Conservation (phyloP, 257 asterid species). For the Solanum neorickii region DNA sequence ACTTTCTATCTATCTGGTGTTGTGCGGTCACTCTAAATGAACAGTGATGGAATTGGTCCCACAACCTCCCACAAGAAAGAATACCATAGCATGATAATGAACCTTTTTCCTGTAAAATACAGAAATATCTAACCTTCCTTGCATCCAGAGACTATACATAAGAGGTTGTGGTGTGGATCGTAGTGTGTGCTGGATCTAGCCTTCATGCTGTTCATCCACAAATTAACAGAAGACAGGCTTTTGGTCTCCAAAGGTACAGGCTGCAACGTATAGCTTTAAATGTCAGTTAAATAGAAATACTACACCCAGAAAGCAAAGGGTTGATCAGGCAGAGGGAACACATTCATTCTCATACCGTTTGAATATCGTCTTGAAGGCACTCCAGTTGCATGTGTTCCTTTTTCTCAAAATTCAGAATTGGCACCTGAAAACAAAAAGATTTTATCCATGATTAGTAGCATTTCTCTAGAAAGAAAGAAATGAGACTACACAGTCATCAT, state of each 20-base stretch:
- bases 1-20: background rate
- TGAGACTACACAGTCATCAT: background rate
- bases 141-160: conserved; percentile 65
- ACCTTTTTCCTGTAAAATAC: background rate
- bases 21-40: background rate
- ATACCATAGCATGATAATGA: background rate
- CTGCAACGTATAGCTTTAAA: conserved; percentile 21
- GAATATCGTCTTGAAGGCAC: conserved; percentile 66
- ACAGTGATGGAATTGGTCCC: background rate
- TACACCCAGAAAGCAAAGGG: background rate
- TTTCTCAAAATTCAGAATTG: conserved; percentile 53
- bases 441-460: background rate
- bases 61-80: background rate
- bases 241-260: conserved; percentile 67
- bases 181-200: conserved; percentile 91
- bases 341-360: conserved; percentile 28
- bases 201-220: conserved; percentile 84
- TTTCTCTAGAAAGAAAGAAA: background rate
- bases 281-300: background rate
- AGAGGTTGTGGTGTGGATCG: conserved; percentile 85
- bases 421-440: conserved; percentile 34
- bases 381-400: conserved; percentile 68
- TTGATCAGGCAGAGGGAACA: background rate
- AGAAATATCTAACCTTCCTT: conserved; percentile 49
- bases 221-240: conserved; percentile 56